Evolutionary conservation across 306 rosid species (phyloP).

Genomic region (Coriaria nepalensis): DNA sequence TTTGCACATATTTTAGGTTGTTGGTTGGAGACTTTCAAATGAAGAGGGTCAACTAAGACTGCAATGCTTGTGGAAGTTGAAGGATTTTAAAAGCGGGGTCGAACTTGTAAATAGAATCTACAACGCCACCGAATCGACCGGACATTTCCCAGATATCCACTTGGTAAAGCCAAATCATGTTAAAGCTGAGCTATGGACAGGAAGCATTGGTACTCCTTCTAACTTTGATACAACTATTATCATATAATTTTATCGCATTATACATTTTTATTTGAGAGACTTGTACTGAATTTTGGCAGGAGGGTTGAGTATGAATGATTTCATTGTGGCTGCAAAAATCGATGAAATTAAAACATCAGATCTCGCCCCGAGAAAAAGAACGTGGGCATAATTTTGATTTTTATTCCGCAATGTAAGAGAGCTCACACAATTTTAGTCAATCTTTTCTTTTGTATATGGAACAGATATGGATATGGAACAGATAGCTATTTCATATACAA

Average conservation of each 20-base stretch:
- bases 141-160: conserved; percentile 72
- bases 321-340: conserved; percentile 73
- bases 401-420: too few relatives aligned
- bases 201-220: conserved; percentile 49
- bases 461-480: too few relatives aligned
- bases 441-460: too few relatives aligned
- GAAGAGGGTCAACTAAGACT: conserved; percentile 54
- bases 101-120: conserved; percentile 65
- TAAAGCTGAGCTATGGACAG: conserved; percentile 71
- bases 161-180: conserved; percentile 75
- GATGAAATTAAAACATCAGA: conserved; percentile 72
- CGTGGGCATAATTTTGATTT: conserved; percentile 49
- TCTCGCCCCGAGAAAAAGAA: conserved; percentile 70
- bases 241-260: not conserved
- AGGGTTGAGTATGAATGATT: conserved; percentile 89
- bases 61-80: conserved; percentile 83
- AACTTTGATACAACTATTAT: not conserved
- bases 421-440: too few relatives aligned
- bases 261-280: conserved; percentile 10
- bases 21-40: conserved; percentile 74
- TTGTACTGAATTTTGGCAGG: conserved; percentile 46
- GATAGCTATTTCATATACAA: too few relatives aligned
- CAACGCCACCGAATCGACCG: conserved; percentile 39
- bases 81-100: conserved; percentile 59
- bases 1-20: conserved; percentile 27